A percentile compares a stretch with the other conserved stretches of the same genome.
Conservation (phyloP, 805 yeast genomes). For the Ogataea minuta region DNA sequence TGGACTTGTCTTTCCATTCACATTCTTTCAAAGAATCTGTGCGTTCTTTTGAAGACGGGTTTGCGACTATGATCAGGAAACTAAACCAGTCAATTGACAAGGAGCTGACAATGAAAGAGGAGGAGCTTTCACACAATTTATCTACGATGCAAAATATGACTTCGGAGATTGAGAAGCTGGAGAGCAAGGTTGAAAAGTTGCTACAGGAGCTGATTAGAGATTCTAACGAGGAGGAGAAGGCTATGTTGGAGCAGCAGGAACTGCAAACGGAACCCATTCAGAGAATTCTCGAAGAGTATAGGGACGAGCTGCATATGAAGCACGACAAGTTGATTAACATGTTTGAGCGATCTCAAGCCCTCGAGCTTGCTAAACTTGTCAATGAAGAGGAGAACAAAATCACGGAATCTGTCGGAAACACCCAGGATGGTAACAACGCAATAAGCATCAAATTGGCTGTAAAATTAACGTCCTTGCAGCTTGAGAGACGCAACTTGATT, state of each 20-base stretch:
- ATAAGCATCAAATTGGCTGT: constrained; percentile 32
- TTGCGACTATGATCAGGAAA: constrained; percentile 23
- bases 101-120: constrained; percentile 44
- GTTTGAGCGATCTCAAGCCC: constrained; percentile 61
- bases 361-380: constrained; percentile 55
- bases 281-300: constrained; percentile 9
- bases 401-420: constrained; percentile 6
- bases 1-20: background rate
- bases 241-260: constrained; percentile 18
- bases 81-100: constrained; percentile 25
- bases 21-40: constrained; percentile 15
- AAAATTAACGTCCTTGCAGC: constrained; percentile 40
- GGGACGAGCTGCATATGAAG: constrained; percentile 25
- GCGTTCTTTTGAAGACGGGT: constrained; percentile 18
- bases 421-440: constrained; percentile 12
- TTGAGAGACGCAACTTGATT: constrained; percentile 38
- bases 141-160: constrained; percentile 41
- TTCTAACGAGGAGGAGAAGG: constrained; percentile 24
- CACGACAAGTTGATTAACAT: constrained; percentile 37
- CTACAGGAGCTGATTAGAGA: constrained; percentile 20
- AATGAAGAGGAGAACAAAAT: constrained; percentile 46
- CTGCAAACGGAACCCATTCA: constrained; percentile 24
- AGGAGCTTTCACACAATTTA: constrained; percentile 49
- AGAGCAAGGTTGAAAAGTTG: constrained; percentile 20
- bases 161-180: constrained; percentile 36